Base-by-base conservation (phyloP, 2,329 filamentous ascomycete genomes). In the Ophiosphaerella narmari region DNA sequence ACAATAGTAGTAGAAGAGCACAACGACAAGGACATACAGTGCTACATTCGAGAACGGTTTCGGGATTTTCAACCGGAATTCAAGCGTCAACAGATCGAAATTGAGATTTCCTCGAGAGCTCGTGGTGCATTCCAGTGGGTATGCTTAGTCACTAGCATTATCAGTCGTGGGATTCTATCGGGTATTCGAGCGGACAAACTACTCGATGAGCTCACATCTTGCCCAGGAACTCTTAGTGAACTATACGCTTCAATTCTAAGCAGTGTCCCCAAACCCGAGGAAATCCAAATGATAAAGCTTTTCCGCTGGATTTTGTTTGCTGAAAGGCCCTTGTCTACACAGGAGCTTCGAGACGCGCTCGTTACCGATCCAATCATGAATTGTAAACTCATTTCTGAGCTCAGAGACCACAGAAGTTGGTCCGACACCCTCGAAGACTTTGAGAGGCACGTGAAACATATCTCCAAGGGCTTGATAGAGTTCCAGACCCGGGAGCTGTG, bases 11-110 rank as follows among this genome's bases (percentile, higher is more conserved):
- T 49, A 13, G 47, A 76, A 44, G 39, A 58, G 5, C 70, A 65
- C 0, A 74, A 77, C 36, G 23, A 34, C 0, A 43, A 68, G 24
- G 75, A 77, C 47, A 68, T 77, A 12, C 47, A 26, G 23, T 43
- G 41, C 34, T 49, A 49, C 18, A 37, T 38, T 11, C 37, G 34
- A 11, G 23, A 52, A 13, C 43, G 46, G 29, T 24, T 55, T 13
- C 42, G 21, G 40, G 44, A 48, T 7, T 48, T 55, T 21, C n/a
- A 32, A 29, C 40, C 40, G 16, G 16, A 40, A 2, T 18, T 14
- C 16, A 55, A 52, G 38, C 48, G 52, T 11, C 14, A 46, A 16
- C 35, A 48, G 24, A 52, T 55, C 16, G 37, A 52, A 26, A 23
- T 31, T 16, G 41, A 46, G 32, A 46, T 55, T 26, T 38, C 52